Base-by-base conservation (phyloP, 2,329 filamentous ascomycete species). In the Stachybotrys chartarum region DNA sequence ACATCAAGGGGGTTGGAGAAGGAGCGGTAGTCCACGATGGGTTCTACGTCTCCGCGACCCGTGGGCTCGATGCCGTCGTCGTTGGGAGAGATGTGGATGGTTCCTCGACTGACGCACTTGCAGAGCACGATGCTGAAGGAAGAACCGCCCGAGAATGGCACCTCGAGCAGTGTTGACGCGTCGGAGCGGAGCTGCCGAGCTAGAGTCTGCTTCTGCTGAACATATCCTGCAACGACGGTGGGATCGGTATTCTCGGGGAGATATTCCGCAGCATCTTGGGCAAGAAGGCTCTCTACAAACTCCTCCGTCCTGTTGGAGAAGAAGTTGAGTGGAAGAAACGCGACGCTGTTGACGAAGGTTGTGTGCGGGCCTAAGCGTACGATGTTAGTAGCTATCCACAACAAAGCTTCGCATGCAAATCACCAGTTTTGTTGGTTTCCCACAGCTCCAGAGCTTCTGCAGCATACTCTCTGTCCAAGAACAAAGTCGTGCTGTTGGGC, bases 1-100 rank as follows among this genome's bases (percentile, higher is more conserved):
- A 79, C 64, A 59, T 84, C 82, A 48, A 81, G 71, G 10, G 80
- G 78, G 59, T 81, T 71, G 30, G 72, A 75, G 57, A 72, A 61
- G 14, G 67, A 61, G 50, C 69, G 65, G 55, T 60, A 64, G 78
- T 75, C 68, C 71, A 82, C 52, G 72, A 77, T 30, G 74, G 77
- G 60, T 79, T 77, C 55, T 79, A 78, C 35, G 79, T 74, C 5
- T 71, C 71, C 58, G 12, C 42, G 12, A 74, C 46, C 50, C 7
- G 54, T 46, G 17, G 50, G 48, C 24, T 55, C 49, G 10, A 45
- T 47, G 10, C 57, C 57, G 45, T 57, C 70, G 48, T 75, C 70
- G 4, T 70, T 51, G 14, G 71, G 70, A 16, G 69, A 69, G 57
- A 84, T 79, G 63, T 80, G 81, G 57, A 83, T 75, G 32, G 73